These are phyloP conservation scores for Quercus gilva DNA, from an alignment of 306 rosid species.

Conservation along the genomic window DNA sequence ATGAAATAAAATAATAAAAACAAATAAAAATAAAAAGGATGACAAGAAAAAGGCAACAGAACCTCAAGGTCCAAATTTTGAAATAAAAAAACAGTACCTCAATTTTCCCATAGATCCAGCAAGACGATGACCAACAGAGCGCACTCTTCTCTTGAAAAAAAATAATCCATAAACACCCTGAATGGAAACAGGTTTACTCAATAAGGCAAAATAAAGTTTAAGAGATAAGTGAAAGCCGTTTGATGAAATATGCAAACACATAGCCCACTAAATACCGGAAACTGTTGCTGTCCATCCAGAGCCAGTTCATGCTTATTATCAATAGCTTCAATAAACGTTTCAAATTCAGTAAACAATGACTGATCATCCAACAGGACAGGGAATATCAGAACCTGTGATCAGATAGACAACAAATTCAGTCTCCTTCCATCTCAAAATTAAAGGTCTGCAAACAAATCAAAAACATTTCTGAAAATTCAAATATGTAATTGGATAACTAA, in stretches of 20 bases:
- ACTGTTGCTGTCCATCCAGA: conserved; percentile 84
- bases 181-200: conserved; percentile 23
- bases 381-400: conserved; percentile 77
- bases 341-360: conserved; percentile 77
- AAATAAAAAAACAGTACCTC: conserved; percentile 46
- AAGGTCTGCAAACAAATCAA: not conserved
- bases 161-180: conserved; percentile 94
- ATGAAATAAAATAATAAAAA: not conserved
- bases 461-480: not conserved
- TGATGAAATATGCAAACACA: not conserved
- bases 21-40: too few species aligned
- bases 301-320: conserved; percentile 87
- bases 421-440: not conserved
- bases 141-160: conserved; percentile 87
- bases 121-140: conserved; percentile 91
- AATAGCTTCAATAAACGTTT: conserved; percentile 85
- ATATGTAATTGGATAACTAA: not conserved
- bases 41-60: not conserved
- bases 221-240: not conserved
- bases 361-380: conserved; percentile 74
- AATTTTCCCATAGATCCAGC: conserved; percentile 86
- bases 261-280: conserved; percentile 62
- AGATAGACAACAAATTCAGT: conserved; percentile 13
- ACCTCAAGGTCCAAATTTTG: too few species aligned
- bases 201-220: conserved; percentile 5